Base-by-base conservation (phyloP, 192 early-diverging fungal genomes). In the Phycomyces nitens region DNA sequence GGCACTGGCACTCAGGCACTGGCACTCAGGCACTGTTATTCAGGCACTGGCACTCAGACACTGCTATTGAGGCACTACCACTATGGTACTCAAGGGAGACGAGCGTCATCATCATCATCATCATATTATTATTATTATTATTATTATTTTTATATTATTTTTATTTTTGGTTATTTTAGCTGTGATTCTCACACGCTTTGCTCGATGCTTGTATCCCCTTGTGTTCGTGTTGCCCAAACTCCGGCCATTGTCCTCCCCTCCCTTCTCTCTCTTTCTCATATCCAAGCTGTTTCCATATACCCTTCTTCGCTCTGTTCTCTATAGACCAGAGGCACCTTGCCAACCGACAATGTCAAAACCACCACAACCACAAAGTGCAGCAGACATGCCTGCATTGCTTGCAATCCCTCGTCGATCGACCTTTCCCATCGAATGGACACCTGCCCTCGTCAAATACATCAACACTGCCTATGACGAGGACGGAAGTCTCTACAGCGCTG, bases 391-490 rank as follows among this genome's bases (percentile, higher is more conserved):
- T 47, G 12, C 44, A 47, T 47, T 47, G 3, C 44, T 47, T 47
- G 44, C 44, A n/a, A 47, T 47, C 12, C 44, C 44, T 11, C 12
- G 15, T 47, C 44, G 44, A 47, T 18, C 12, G 2, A 47, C 44
- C 12, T 14, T n/a, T 18, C 18, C 44, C 12, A n/a, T 63, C 27
- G 38, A 53, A 40, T 63, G 61, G 61, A 41, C 51, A 53, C 34
- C 50, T 40, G 24, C 61, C 11, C 40, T 63, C 29, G 26, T 63
- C 26, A 29, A 24, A 15, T 69, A 69, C 34, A 69, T 69, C 18
- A 51, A 50, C 3, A 21, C 42, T 20, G 60, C 60, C 16, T 69
- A 69, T 57, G 60, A 53, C 18, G 60, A 69, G 22, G 60, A 69
- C 20, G 44, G 59, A 12, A 23, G 42, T 7, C 50, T 54, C 8